Evolutionary conservation across 495 filamentous ascomycete genomes (phyloP), one percentile per base, ranked within the genome.

Genomic region (Aspergillus bertholletiae): DNA sequence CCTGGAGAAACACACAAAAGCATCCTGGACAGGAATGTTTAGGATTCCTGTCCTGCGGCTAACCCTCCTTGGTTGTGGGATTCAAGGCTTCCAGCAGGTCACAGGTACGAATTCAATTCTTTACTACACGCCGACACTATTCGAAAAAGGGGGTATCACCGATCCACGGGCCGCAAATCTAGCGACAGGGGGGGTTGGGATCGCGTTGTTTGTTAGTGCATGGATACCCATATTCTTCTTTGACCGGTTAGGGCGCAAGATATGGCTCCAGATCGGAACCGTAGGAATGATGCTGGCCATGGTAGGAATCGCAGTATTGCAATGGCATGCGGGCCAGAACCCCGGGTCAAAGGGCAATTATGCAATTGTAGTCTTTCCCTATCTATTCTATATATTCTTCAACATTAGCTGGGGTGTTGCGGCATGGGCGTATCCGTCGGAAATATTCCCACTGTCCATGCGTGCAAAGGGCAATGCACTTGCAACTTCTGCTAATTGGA

Each of bases 321-420:
- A 86, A 56, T 64, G 8, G 59, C 66, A 17, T 79, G 91, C 61
- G 30, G 66, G 54, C 13, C 35, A 58, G 21, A 20, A 56, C 48
- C 60, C 58, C 0, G 54, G 28, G 0, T 57, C 67, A 13, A 77
- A 74, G 3, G 85, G 83, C 0, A 87, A 85, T 5, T 90, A 88
- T 84, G 87, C 77, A 2, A 87, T 84, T 15, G 80, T 88, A 13
- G 78, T 72, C 60, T 88, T 90, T 80, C 84, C 90, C 48, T 90
- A 87, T 83, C 73, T 90, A 23, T 92, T 88, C 62, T 85, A 90
- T 56, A 68, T 88, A 13, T 70, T 91, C 87, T 67, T 88, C 86
- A 55, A 89, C 27, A 59, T 67, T 40, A 55, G 57, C 51, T 61
- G 66, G 65, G 62, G 59, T 8, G 64, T 67, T 8, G 54, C 45